Evolutionary conservation across 129 eudicot genomes (phyloP).

Genomic region (Calendula officinalis): DNA sequence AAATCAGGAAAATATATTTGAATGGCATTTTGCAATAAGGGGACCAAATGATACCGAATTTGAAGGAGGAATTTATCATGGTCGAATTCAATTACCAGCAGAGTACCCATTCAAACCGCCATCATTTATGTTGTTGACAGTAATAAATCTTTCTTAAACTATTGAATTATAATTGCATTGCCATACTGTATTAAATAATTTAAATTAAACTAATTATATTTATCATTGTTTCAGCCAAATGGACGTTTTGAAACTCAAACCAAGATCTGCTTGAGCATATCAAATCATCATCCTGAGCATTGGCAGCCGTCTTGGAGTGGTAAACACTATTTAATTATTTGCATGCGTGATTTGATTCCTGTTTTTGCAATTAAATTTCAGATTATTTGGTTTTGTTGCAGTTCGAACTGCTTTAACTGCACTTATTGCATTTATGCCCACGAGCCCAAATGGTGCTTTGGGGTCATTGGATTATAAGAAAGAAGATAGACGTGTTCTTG

Average conservation of each 20-base stretch:
- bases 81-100: conserved; percentile 88
- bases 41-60: conserved; percentile 91
- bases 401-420: conserved; percentile 97
- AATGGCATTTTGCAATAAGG: conserved; percentile 97
- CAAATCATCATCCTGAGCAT: conserved; percentile 99
- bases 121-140: conserved; percentile 92
- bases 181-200: background rate
- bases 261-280: conserved; percentile 96
- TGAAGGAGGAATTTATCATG: conserved; percentile 98
- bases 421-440: conserved; percentile 95
- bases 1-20: conserved; percentile 89
- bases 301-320: conserved; percentile 99
- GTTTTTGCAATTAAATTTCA: background rate
- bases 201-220: background rate
- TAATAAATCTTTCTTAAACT: conserved; percentile 29
- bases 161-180: background rate
- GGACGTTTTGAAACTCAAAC: conserved; percentile 99
- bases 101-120: conserved; percentile 98
- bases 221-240: conserved; percentile 64
- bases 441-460: conserved; percentile 92
- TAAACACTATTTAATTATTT: conserved; percentile 20
- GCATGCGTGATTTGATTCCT: background rate
- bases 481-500: conserved; percentile 86
- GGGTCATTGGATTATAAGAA: conserved; percentile 87
- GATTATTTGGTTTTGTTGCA: conserved; percentile 31